These are phyloP conservation scores for Trametes cubensis DNA, from an alignment of 768 basidiomycete species.

Conservation along the genomic window DNA sequence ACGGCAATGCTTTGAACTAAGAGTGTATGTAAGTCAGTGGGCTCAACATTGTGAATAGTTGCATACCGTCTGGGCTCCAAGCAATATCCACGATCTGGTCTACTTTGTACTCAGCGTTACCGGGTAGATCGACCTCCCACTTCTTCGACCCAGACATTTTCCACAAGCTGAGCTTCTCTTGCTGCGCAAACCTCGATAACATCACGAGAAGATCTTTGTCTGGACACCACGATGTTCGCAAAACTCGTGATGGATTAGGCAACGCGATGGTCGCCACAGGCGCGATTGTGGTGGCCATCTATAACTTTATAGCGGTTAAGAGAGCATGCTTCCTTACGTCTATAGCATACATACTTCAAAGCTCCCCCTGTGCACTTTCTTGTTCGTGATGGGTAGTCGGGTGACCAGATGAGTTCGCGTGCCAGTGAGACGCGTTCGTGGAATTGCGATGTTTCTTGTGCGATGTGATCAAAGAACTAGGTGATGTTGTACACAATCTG, in stretches of 20 bases:
- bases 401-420: background rate
- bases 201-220: conserved; percentile 81
- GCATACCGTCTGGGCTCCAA: conserved; percentile 83
- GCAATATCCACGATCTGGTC: conserved; percentile 61
- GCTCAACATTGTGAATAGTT: conserved; percentile 10
- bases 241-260: conserved; percentile 58
- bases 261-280: conserved; percentile 60
- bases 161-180: conserved; percentile 76
- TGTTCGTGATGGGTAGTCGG: no score
- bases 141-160: conserved; percentile 78
- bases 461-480: background rate
- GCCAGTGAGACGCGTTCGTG: background rate
- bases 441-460: background rate
- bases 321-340: no score
- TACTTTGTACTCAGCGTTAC: conserved; percentile 25
- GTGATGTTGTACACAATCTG: background rate
- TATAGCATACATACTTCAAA: background rate
- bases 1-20: conserved; percentile 68
- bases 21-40: conserved; percentile 10
- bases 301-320: conserved; percentile 4
- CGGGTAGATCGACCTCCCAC: conserved; percentile 66
- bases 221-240: conserved; percentile 74
- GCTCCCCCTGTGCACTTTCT: no score
- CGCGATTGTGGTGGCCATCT: conserved; percentile 44
- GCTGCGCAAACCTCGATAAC: conserved; percentile 65